phyloP scores from a whole-genome alignment of 2,329 filamentous ascomycete genomes.

The Juglanconis oblonga region DNA sequence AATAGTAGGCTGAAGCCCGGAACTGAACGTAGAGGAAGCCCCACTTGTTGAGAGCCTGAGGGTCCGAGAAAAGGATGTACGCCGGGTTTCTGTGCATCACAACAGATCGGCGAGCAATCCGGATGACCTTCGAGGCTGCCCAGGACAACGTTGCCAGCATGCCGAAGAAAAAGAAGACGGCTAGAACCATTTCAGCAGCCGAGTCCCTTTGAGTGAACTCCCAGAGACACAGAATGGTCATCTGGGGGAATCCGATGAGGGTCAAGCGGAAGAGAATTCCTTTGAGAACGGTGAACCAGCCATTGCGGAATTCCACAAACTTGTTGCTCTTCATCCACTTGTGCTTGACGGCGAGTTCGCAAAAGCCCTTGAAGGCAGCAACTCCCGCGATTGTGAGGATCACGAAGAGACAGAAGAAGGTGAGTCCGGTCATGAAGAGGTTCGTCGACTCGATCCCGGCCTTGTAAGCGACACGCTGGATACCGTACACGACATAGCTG shows the following conservation, averaged over 20 bases:
- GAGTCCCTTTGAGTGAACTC: slow-evolving; percentile 87
- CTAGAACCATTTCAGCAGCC: slow-evolving; percentile 78
- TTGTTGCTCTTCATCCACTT: slow-evolving; percentile 80
- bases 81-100: slow-evolving; percentile 93
- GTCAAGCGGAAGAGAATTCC: slow-evolving; percentile 90
- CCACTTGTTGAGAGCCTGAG: slow-evolving; percentile 94
- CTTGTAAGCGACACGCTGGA: slow-evolving; percentile 84
- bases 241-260: slow-evolving; percentile 87
- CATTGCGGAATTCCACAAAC: slow-evolving; percentile 90
- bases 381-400: slow-evolving; percentile 71
- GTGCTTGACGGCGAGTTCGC: slow-evolving; percentile 71
- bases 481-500: slow-evolving; percentile 69
- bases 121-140: slow-evolving; percentile 87
- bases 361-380: slow-evolving; percentile 74
- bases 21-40: slow-evolving; percentile 97
- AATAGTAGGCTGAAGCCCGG: slow-evolving; percentile 93
- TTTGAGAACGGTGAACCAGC: slow-evolving; percentile 89
- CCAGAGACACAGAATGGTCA: slow-evolving; percentile 89
- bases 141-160: slow-evolving; percentile 75
- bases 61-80: slow-evolving; percentile 95
- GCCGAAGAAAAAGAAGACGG: slow-evolving; percentile 83
- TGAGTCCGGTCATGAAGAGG: slow-evolving; percentile 86
- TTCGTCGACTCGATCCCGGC: slow-evolving; percentile 85
- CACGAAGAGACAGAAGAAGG: slow-evolving; percentile 85
- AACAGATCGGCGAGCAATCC: slow-evolving; percentile 83